These are phyloP conservation scores for Adansonia grandidieri DNA, from an alignment of 441 rosid genomes.

Conservation along the genomic window DNA sequence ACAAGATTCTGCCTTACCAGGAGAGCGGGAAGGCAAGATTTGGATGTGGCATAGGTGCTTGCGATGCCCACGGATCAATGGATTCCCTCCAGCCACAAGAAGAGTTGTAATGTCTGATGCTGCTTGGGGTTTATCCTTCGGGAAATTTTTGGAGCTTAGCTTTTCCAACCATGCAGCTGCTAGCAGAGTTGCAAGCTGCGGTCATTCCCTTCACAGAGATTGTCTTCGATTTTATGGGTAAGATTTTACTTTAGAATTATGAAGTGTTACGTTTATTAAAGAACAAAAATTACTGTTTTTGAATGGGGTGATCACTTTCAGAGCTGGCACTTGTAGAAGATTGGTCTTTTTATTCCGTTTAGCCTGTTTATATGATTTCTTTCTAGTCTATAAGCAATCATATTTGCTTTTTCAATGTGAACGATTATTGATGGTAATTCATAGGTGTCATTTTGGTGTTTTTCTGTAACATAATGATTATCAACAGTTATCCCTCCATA, in stretches of 20 bases:
- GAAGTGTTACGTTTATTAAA: slow-evolving; percentile 8
- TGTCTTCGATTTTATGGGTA: slow-evolving; percentile 91
- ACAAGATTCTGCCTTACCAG: slow-evolving; percentile 52
- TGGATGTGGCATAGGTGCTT: slow-evolving; percentile 95
- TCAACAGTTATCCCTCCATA: neutral
- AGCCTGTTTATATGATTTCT: neutral
- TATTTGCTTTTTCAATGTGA: neutral
- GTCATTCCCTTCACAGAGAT: slow-evolving; percentile 88
- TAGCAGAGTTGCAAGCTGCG: slow-evolving; percentile 82
- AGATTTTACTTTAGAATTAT: slow-evolving; percentile 26
- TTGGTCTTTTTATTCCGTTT: neutral
- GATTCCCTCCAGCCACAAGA: slow-evolving; percentile 79
- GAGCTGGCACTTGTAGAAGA: neutral
- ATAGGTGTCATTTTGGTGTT: neutral
- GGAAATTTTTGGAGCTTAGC: slow-evolving; percentile 84
- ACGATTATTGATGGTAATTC: neutral
- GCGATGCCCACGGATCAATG: slow-evolving; percentile 67
- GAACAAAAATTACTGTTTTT: neutral
- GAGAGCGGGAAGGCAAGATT: slow-evolving; percentile 78
- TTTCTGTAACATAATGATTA: neutral
- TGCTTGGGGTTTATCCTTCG: slow-evolving; percentile 83
- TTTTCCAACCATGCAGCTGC: slow-evolving; percentile 89
- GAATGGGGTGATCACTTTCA: slow-evolving; percentile 5
- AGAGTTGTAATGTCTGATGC: slow-evolving; percentile 86
- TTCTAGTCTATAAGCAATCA: neutral